phyloP scores from a whole-genome alignment of 495 filamentous ascomycete species.

The Mytilinidion resinicola region DNA sequence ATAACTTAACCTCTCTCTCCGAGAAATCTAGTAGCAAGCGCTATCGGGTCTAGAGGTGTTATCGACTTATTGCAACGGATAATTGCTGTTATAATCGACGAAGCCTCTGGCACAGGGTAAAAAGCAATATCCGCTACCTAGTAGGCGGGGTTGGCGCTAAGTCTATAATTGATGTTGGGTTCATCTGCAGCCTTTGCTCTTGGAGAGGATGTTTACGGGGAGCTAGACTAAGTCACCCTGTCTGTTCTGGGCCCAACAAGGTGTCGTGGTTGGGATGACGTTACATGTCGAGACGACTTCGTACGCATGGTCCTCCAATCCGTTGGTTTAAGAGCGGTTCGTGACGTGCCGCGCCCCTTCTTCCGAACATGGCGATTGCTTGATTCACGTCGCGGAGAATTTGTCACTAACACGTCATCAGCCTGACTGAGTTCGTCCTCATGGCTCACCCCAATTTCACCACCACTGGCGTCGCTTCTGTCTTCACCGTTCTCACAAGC shows the following conservation, averaged over 20 bases:
- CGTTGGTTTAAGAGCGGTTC: slow-evolving; percentile 1
- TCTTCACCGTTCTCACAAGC: background rate
- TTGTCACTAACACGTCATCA: background rate
- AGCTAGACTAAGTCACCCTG: background rate
- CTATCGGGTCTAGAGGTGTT: background rate
- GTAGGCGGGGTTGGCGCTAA: background rate
- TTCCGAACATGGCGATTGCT: too few relatives aligned
- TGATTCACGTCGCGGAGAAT: slow-evolving; percentile 8
- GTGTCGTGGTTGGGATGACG: slow-evolving; percentile 1
- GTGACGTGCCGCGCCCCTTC: background rate
- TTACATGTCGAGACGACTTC: slow-evolving; percentile 1
- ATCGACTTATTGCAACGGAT: background rate
- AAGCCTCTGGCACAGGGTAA: background rate
- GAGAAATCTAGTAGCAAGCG: background rate
- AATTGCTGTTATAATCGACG: background rate
- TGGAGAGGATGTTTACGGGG: background rate
- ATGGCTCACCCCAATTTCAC: slow-evolving; percentile 5
- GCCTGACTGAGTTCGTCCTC: slow-evolving; percentile 10
- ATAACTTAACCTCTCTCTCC: background rate
- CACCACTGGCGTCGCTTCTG: background rate
- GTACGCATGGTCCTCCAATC: slow-evolving; percentile 2
- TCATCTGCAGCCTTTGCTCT: too few relatives aligned
- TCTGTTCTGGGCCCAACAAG: background rate
- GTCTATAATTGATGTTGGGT: too few relatives aligned
- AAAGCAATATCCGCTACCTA: background rate